Percentiles rank a stretch among this genome's conserved stretches.
Evolutionary conservation across 192 early-diverging fungal genomes (phyloP).

Genomic region (Phlyctochytrium bullatum): DNA sequence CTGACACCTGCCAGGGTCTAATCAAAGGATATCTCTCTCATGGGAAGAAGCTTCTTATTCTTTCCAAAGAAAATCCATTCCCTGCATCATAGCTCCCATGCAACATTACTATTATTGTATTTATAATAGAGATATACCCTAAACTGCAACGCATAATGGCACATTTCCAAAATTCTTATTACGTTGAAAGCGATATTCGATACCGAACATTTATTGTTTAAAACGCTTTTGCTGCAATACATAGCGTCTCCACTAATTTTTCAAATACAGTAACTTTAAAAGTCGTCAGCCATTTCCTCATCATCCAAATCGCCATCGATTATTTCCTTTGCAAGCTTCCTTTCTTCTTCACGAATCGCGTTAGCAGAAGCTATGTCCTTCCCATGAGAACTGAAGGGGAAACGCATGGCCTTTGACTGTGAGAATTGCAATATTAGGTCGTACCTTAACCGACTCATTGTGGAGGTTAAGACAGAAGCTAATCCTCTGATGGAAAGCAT

Average conservation of each 20-base stretch:
- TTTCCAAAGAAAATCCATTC: not conserved
- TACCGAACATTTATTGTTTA: too few species aligned
- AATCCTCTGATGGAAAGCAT: conserved; percentile 92
- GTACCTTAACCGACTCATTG: conserved; percentile 91
- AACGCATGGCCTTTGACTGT: conserved; percentile 92
- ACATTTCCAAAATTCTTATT: too few species aligned
- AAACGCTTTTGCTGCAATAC: too few species aligned
- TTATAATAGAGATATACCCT: too few species aligned
- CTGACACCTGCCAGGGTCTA: not conserved
- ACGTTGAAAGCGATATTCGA: too few species aligned
- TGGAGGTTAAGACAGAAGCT: conserved; percentile 93
- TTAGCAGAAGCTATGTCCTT: conserved; percentile 81
- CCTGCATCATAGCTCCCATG: too few species aligned
- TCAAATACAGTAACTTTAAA: too few species aligned
- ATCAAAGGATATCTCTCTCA: conserved; percentile 2
- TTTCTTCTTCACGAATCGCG: conserved; percentile 79
- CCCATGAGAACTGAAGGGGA: conserved; percentile 81
- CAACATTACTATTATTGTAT: too few species aligned
- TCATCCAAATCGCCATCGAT: conserved; percentile 83
- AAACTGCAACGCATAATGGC: too few species aligned
- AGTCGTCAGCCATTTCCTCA: conserved; percentile 66
- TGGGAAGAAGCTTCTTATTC: not conserved
- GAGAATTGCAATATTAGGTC: conserved; percentile 2
- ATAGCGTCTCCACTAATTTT: too few species aligned
- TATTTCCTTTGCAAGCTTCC: conserved; percentile 90